These are phyloP conservation scores for Eimeria maxima DNA, from an alignment of 169 alveolate species.

Conservation along the genomic window DNA sequence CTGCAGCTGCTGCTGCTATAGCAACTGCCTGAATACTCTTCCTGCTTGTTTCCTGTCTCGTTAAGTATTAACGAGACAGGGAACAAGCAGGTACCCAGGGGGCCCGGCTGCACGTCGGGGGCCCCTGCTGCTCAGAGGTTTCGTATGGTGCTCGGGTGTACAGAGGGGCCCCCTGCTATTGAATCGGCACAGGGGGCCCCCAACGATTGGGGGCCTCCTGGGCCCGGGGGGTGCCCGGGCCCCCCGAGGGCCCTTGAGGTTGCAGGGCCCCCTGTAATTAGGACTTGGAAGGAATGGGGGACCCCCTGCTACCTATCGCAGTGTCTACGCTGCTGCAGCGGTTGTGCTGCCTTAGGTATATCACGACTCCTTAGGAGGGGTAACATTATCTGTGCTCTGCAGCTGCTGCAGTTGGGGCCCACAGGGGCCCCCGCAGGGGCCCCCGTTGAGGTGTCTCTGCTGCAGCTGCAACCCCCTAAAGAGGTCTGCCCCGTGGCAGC, in stretches of 20 bases:
- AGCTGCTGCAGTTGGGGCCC: slow-evolving; percentile 36
- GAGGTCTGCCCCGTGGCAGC: neutral
- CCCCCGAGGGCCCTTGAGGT: slow-evolving; percentile 5
- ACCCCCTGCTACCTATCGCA: neutral
- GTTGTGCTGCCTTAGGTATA: neutral
- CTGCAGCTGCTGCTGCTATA: too few species aligned
- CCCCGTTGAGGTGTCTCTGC: neutral
- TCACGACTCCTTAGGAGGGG: slow-evolving; percentile 19
- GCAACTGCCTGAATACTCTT: too few species aligned
- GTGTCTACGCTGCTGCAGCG: neutral
- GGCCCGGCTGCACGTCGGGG: too few species aligned
- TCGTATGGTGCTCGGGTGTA: too few species aligned
- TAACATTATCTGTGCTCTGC: neutral
- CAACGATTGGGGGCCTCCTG: neutral
- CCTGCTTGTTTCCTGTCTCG: too few species aligned
- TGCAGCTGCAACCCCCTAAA: slow-evolving; percentile 29
- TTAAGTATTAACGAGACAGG: too few species aligned
- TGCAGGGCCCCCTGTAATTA: neutral
- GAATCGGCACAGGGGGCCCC: neutral
- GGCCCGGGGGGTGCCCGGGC: neutral
- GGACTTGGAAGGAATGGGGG: slow-evolving; percentile 6
- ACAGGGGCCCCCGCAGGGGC: neutral
- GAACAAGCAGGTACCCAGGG: too few species aligned
- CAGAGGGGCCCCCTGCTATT: slow-evolving; percentile 10
- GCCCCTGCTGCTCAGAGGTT: too few species aligned